Evolutionary conservation across 2,329 filamentous ascomycete species (phyloP).

Genomic region (Monilinia polystroma): DNA sequence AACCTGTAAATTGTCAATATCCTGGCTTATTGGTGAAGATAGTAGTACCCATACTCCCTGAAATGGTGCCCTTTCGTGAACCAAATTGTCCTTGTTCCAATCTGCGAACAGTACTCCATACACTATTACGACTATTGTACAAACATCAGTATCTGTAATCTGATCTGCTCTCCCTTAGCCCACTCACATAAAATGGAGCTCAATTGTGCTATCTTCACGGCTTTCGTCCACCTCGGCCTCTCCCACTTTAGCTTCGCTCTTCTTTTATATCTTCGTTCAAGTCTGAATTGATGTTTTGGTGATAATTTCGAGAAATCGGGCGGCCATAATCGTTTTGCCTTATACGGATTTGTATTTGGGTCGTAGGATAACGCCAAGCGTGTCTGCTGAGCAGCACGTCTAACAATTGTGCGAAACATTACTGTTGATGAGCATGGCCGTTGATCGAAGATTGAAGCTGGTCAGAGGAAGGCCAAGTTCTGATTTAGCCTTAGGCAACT

Average conservation of each 20-base stretch:
- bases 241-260: constrained; percentile 61
- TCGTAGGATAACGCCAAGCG: constrained; percentile 37
- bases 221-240: constrained; percentile 64
- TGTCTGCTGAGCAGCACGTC: constrained; percentile 44
- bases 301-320: constrained; percentile 71
- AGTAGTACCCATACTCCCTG: constrained; percentile 47
- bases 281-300: constrained; percentile 70
- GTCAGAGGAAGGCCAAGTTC: neutral
- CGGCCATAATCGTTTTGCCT: constrained; percentile 72
- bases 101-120: constrained; percentile 65
- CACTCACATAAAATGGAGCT: constrained; percentile 38
- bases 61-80: constrained; percentile 47
- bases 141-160: constrained; percentile 17
- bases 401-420: constrained; percentile 50
- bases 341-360: constrained; percentile 56
- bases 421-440: constrained; percentile 29
- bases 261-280: constrained; percentile 77
- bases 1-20: constrained; percentile 40
- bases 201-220: constrained; percentile 60
- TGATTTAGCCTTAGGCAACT: constrained; percentile 25
- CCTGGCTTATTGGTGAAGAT: too few species aligned
- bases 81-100: constrained; percentile 43
- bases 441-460: constrained; percentile 13
- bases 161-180: neutral
- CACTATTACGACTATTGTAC: constrained; percentile 48